These are phyloP conservation scores for Cenchrus purpureus DNA, from an alignment of 176 grass and related monocot species.

Conservation along the genomic window DNA sequence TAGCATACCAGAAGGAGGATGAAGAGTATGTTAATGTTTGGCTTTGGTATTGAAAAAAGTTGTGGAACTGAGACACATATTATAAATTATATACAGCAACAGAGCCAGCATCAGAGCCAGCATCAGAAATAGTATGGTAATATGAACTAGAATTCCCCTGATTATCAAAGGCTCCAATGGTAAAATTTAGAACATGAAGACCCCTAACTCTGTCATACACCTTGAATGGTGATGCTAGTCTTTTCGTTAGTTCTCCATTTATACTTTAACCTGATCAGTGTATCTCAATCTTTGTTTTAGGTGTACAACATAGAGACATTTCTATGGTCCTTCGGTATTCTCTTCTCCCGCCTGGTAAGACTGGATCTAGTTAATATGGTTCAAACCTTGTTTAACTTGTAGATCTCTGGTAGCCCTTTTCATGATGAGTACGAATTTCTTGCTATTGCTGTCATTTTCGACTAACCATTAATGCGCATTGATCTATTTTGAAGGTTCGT, in stretches of 20 bases:
- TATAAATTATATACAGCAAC: constrained; percentile 12
- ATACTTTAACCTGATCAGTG: constrained; percentile 6
- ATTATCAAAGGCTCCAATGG: no score
- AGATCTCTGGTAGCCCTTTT: constrained; percentile 2
- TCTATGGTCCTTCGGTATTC: constrained; percentile 97
- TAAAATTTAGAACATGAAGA: no score
- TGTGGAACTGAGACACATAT: not conserved
- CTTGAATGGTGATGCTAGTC: not conserved
- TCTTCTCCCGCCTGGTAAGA: constrained; percentile 96
- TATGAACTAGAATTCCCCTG: no score
- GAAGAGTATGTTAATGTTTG: not conserved
- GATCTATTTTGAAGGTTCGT: constrained; percentile 67
- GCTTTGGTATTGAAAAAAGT: constrained; percentile 22
- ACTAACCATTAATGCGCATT: constrained; percentile 7
- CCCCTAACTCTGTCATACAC: not conserved
- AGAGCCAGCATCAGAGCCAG: not conserved
- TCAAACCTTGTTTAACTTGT: constrained; percentile 26
- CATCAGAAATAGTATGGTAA: not conserved
- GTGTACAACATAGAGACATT: constrained; percentile 93
- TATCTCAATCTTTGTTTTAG: constrained; percentile 49
- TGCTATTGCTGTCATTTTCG: constrained; percentile 27
- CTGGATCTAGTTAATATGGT: constrained; percentile 24
- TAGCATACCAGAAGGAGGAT: not conserved
- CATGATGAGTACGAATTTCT: not conserved
- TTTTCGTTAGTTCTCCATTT: constrained; percentile 22